Conservation (phyloP, 2,329 filamentous ascomycete genomes). For the Penicillium crustosum region DNA sequence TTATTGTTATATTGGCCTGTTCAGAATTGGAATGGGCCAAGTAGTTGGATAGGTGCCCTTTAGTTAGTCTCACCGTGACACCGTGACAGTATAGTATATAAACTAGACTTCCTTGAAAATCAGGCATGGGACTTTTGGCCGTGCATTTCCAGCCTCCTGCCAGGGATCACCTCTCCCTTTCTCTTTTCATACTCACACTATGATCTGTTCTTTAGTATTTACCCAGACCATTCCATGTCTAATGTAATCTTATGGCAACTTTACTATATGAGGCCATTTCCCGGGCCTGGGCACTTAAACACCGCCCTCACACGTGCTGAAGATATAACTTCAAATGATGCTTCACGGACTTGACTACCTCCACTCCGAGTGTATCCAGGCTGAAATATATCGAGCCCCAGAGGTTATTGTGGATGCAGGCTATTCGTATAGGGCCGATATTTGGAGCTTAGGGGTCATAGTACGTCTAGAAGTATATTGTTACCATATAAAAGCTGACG, state of each 20-base stretch:
- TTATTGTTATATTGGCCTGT: too few relatives aligned
- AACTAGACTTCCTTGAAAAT: too few relatives aligned
- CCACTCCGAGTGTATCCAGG: constrained; percentile 38
- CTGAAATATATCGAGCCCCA: constrained; percentile 37
- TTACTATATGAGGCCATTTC: not conserved
- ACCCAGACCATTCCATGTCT: too few relatives aligned
- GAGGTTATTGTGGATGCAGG: constrained; percentile 37
- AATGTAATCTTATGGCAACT: not conserved
- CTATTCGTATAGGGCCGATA: constrained; percentile 40
- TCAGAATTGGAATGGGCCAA: too few relatives aligned
- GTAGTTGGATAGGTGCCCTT: too few relatives aligned
- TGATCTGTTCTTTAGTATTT: too few relatives aligned
- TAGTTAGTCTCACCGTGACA: too few relatives aligned
- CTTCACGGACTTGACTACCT: constrained; percentile 46
- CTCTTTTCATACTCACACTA: too few relatives aligned
- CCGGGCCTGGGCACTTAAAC: not conserved
- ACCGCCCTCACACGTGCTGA: constrained; percentile 27
- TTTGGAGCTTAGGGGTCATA: constrained; percentile 42
- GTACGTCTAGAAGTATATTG: constrained; percentile 16
- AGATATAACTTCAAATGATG: constrained; percentile 33
- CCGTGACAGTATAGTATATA: too few relatives aligned
- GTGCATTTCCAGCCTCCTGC: too few relatives aligned
- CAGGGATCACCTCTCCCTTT: too few relatives aligned
- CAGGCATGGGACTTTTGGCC: too few relatives aligned
- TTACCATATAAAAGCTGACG: constrained; percentile 3